Base-by-base conservation (phyloP, 2,329 filamentous ascomycete genomes). In the Aureobasidium sp. region DNA sequence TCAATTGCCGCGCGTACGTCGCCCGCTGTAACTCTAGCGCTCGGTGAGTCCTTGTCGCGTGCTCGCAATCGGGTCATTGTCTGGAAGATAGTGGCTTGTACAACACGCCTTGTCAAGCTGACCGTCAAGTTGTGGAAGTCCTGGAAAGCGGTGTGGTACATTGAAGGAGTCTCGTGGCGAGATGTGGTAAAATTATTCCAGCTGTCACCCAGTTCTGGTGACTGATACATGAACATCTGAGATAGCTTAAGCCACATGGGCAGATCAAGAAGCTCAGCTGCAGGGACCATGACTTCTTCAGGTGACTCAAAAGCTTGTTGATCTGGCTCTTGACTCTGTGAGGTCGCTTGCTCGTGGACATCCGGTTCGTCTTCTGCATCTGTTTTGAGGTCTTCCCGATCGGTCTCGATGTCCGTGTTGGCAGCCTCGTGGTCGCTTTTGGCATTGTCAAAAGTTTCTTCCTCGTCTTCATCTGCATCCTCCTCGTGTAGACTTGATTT, bases 111-210 rank as follows among this genome's bases (percentile, higher is more conserved):
- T 0, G 89, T 92, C 15, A 94, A 67, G 59, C 83, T 88, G 1
- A 88, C 72, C 0, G 82, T 78, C 1, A 96, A 73, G 9, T 83
- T 82, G 68, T 91, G 81, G 48, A 96, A 87, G 67, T 94, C 90
- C 5, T 84, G 80, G n/a, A 95, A 80, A 0, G 89, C 86, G 1
- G 89, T 91, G 7, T 86, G 83, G 67, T 88, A 86, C 25, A 96
- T 83, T 0, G 87, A 84, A 0, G 91, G 91, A 3, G 78, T 78
- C 62, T 83, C 80, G 3, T 82, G 53, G 27, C 66, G 63, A 12
- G 66, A 53, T 2, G 59, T 79, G 22, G 81, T 80, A 8, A 89
- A 68, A 42, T 77, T 79, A 37, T 76, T 78, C 90, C 89, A 95
- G 70, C 90, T 91, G 61, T 84, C 80, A 60, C 85, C 83, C 14